Base-by-base conservation (phyloP, 257 asterid species). In the Coffea canephora region DNA sequence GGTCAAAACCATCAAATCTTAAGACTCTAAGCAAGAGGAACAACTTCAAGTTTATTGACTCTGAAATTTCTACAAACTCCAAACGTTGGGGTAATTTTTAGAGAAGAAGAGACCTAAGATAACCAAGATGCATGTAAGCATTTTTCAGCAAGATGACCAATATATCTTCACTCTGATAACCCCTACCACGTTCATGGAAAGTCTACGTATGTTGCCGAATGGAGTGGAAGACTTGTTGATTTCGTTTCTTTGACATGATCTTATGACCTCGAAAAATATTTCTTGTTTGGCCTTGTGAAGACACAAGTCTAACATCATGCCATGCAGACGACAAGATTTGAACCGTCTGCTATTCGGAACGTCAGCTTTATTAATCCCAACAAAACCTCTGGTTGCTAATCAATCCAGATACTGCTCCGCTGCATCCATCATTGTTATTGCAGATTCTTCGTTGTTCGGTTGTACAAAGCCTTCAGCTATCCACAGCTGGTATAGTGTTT, bases 1-100 rank as follows among this genome's bases (percentile, higher is more conserved):
- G 62, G 64, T 77, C 75, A 78, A 79, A 85, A 54, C 87, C 83
- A 65, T 72, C 80, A 76, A 86, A 76, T 57, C 73, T 55, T 1
- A 89, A 39, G 67, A 89, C 66, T 76, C 85, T 80, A 27, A 87
- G 82, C 34, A 84, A 25, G 68, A 19, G 69, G 70, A 84, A 79
- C 52, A 67, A 15, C 2, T 78, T 48, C 6, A 85, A 55, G 34
- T 73, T 49, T 1, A 73, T 57, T 78, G 61, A 15, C 18, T 54
- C 23, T n/a, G 5, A 2, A 54, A 54, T 15, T 13, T 54, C 21
- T 54, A 13, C 61, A 54, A 13, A 54, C 34, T 4, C 14, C 49
- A 11, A 0, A 48, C 23, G n/a, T 49, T 16, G 67, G 16, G 6
- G 49, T 41, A 10, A 18, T 65, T 45, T 43, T 13, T 16, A 21